Base-by-base conservation (phyloP, 1,139 yeast species). In the Magnusiomyces fungicola region DNA sequence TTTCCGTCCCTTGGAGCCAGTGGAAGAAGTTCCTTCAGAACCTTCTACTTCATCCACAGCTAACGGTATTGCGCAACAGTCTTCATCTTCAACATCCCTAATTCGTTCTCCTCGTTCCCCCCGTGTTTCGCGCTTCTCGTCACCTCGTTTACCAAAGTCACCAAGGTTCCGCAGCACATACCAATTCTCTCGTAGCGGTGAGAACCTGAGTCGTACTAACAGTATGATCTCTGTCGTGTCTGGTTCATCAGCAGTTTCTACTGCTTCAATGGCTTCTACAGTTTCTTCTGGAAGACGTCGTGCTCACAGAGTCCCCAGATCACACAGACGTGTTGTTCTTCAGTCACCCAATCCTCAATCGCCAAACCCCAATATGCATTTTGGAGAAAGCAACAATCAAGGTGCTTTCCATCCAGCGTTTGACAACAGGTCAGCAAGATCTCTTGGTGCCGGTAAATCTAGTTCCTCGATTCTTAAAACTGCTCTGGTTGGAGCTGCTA, bases 21-120 rank as follows among this genome's bases (percentile, higher is more conserved):
- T 41, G n/a, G 34, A 41, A 27, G 44, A 41, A 29, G 44, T 41
- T 25, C 44, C 44, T 18, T 41, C 44, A 4, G 34, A 25, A 18
- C 3, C 23, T 18, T 34, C 38, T 9, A 5, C 23, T 18, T 34
- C 38, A 5, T n/a, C 38, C 5, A 21, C 4, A 18, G 38, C 19
- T 34, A 7, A 7, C 19, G 38, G 12, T 9, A 6, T 34, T 18
- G 23, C 21, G 7, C 7, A 21, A 5, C 30, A 25, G 3, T n/a
- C 7, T n/a, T 39, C 43, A 18, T 5, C 43, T n/a, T 9, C 33
- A 3, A n/a, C 43, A 6, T 38, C 42, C 3, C 22, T 21, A 18
- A 18, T 39, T 39, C 32, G 16, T 2, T 25, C 43, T 18, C 32
- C 43, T 2, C 43, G 32, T 22, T 27, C 32, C 22, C 29, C 30